These are phyloP conservation scores for Blastobotrys illinoisensis DNA, from an alignment of 1,139 yeast genomes.

Conservation along the genomic window DNA sequence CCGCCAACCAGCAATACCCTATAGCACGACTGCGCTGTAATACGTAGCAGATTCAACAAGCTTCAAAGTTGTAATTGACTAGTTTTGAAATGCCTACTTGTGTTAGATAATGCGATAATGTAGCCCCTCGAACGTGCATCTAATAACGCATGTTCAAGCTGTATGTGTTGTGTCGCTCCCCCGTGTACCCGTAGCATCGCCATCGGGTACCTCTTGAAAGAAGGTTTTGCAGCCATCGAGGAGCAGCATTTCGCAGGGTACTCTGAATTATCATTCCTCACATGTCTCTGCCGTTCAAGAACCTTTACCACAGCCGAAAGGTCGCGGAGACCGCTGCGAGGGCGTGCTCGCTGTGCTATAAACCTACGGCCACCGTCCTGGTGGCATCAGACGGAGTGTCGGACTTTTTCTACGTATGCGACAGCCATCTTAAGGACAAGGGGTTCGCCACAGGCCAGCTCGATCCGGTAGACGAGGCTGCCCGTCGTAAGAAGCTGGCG, in stretches of 20 bases:
- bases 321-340: constrained; percentile 54
- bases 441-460: constrained; percentile 54
- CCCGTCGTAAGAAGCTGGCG: constrained; percentile 37
- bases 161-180: background rate
- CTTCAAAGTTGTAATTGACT: no score
- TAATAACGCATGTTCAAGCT: background rate
- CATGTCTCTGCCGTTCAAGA: constrained; percentile 35
- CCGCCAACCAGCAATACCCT: no score
- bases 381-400: constrained; percentile 43
- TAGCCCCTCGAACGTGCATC: background rate
- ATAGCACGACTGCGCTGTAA: no score
- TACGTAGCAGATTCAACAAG: no score
- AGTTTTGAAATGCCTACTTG: background rate
- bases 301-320: constrained; percentile 47
- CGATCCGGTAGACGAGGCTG: constrained; percentile 43
- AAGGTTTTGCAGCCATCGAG: background rate
- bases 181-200: background rate
- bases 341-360: constrained; percentile 63
- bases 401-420: constrained; percentile 70
- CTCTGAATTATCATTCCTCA: background rate
- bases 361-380: constrained; percentile 58
- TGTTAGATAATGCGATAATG: background rate
- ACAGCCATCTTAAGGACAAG: constrained; percentile 54
- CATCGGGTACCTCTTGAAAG: background rate
- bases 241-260: no score